phyloP scores from a whole-genome alignment of 768 basidiomycete species.

The Leccinum fibrillosum region DNA sequence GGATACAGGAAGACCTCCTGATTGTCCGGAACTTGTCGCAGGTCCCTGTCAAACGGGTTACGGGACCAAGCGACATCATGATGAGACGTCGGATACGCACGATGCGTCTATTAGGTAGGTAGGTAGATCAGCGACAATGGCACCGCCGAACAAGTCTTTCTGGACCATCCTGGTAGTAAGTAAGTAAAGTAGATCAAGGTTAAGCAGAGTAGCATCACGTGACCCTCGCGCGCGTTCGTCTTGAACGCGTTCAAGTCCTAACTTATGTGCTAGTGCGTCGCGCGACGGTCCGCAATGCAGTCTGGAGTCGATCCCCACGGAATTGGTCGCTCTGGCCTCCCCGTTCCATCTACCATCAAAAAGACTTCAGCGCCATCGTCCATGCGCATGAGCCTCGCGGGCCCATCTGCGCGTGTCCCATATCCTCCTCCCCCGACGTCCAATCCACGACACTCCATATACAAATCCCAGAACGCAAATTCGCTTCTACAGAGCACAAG shows the following conservation, averaged over 20 bases:
- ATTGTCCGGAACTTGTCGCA: conserved; percentile 89
- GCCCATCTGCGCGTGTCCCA: conserved; percentile 63
- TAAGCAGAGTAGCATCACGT: conserved; percentile 16
- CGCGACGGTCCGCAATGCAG: conserved; percentile 59
- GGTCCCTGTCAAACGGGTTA: conserved; percentile 35
- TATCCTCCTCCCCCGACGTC: conserved; percentile 41
- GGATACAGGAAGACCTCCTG: conserved; percentile 90
- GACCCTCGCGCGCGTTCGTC: not conserved
- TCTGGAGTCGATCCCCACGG: conserved; percentile 47
- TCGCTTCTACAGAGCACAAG: conserved; percentile 66
- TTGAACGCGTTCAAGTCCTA: not conserved
- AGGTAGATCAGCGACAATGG: conserved; percentile 64
- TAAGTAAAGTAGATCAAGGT: not conserved
- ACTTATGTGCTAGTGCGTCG: conserved; percentile 27
- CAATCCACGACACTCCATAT: conserved; percentile 66
- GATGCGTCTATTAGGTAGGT: conserved; percentile 73
- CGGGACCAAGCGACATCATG: not conserved
- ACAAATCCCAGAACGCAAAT: conserved; percentile 66
- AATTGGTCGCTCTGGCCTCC: conserved; percentile 60
- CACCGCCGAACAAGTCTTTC: conserved; percentile 75
- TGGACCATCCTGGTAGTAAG: conserved; percentile 9
- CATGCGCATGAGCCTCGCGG: conserved; percentile 71
- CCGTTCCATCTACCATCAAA: conserved; percentile 72
- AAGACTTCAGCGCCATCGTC: conserved; percentile 48
- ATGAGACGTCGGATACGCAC: conserved; percentile 46